Percentiles rank a stretch among this genome's conserved stretches.
Conservation (phyloP, 2,329 filamentous ascomycete genomes). For the Sporothrix inflata region DNA sequence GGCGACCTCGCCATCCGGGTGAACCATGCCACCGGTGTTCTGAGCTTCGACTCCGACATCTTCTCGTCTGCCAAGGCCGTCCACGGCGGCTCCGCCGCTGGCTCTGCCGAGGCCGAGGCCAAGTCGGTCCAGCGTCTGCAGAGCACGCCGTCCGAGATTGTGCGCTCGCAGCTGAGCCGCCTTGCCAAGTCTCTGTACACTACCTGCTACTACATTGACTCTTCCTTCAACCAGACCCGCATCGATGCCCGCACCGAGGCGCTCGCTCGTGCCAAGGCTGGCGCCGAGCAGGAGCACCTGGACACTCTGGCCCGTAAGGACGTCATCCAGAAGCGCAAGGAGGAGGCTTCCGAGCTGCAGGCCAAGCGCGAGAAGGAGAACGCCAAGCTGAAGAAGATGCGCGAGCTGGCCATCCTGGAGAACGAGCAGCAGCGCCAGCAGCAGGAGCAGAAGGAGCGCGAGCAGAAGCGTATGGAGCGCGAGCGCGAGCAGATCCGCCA, state of each 20-base stretch:
- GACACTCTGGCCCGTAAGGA: conserved; percentile 85
- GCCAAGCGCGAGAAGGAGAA: conserved; percentile 92
- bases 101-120: conserved; percentile 83
- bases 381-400: conserved; percentile 81
- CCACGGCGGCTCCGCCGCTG: conserved; percentile 79
- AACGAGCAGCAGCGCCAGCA: conserved; percentile 85
- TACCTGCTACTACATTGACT: conserved; percentile 94
- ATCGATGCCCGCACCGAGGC: conserved; percentile 78
- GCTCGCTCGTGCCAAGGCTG: conserved; percentile 78
- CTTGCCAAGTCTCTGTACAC: conserved; percentile 89
- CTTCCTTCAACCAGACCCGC: conserved; percentile 81
- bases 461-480: conserved; percentile 80
- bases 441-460: conserved; percentile 91
- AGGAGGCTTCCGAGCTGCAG: conserved; percentile 85
- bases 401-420: conserved; percentile 84
- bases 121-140: conserved; percentile 91
- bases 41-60: conserved; percentile 97
- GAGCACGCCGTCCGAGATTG: conserved; percentile 96
- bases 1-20: conserved; percentile 95
- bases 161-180: conserved; percentile 89
- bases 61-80: conserved; percentile 96
- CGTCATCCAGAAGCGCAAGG: conserved; percentile 95
- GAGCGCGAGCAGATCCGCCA: conserved; percentile 89
- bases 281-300: conserved; percentile 88
- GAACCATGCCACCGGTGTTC: conserved; percentile 90